Base-by-base conservation (phyloP, 2,329 filamentous ascomycete genomes). In the Exophiala oligosperma region DNA sequence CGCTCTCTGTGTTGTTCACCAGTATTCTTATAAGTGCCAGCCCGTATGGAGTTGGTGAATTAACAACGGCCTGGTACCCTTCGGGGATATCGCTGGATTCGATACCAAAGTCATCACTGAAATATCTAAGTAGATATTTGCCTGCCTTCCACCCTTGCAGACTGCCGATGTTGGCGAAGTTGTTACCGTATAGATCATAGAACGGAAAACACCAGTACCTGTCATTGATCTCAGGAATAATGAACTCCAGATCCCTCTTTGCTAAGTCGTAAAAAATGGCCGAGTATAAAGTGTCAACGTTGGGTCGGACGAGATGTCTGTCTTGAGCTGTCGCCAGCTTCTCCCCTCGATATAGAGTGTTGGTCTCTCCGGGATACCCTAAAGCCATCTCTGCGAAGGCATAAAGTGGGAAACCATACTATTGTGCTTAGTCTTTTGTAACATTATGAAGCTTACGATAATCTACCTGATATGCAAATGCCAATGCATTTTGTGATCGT, bases 151-250 rank as follows among this genome's bases (percentile, higher is more conserved):
- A 8, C 7, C 35, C 35, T 8, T 37, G 7, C 8, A 37, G 8
- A 14, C 7, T 14, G 35, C 35, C 35, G 35, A 14, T 37, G 7
- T 37, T 14, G 35, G 35, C 35, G 8, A 8, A 14, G 35, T 37
- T 37, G 35, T 37, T 37, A 14, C 35, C 35, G 14, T 51, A 72
- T 68, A 64, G 52, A 56, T 71, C 69, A 46, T 68, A 67, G 26
- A 70, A 68, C 5, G 69, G 60, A 48, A 64, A 66, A 8, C 67
- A 60, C 56, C 57, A 71, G 55, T 64, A 69, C 21, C 68, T 60
- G 48, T 67, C 64, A 23, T 40, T 49, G n/a, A 69, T 63, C 4
- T 62, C 57, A 0, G 70, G 68, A 23, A 70, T 50, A 4, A 64
- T 59, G 11, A 72, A 41, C 28, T 59, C 56, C 2, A 37, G 8